A percentile compares a stretch with the other conserved stretches of the same genome.
These are phyloP conservation scores for Quercus berberidifolia DNA, from an alignment of 306 rosid species.

Conservation along the genomic window DNA sequence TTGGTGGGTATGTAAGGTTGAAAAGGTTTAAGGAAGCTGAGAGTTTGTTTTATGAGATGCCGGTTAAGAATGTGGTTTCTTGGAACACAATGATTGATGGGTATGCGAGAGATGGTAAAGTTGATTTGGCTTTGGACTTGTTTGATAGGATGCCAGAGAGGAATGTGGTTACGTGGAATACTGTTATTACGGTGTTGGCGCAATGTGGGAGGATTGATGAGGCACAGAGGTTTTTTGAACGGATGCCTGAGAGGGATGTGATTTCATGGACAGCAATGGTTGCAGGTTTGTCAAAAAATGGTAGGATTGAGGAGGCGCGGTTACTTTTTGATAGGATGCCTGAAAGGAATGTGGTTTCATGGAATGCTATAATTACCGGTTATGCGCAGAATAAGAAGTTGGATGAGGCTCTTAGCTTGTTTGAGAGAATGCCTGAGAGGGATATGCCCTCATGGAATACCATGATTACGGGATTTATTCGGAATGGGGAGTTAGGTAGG, in stretches of 20 bases:
- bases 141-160: conserved; percentile 43
- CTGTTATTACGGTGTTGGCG: conserved; percentile 28
- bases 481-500: conserved; percentile 33
- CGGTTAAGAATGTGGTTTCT: conserved; percentile 42
- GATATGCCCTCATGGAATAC: conserved; percentile 52
- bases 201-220: conserved; percentile 33
- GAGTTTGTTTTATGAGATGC: conserved; percentile 42
- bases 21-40: conserved; percentile 35
- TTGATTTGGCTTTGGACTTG: conserved; percentile 34
- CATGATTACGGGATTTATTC: conserved; percentile 41
- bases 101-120: conserved; percentile 22
- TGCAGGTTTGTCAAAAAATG: conserved; percentile 33
- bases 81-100: conserved; percentile 62
- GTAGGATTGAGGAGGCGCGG: conserved; percentile 47
- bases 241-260: conserved; percentile 44
- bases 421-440: conserved; percentile 45
- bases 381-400: conserved; percentile 36
- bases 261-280: conserved; percentile 51
- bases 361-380: conserved; percentile 49
- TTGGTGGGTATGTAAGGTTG: conserved; percentile 37
- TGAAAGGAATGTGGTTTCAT: conserved; percentile 37
- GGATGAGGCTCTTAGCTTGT: conserved; percentile 38
- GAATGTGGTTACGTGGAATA: conserved; percentile 53
- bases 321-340: conserved; percentile 41
- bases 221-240: conserved; percentile 30